Evolutionary conservation across 305 asterid species (phyloP), one percentile per base, ranked within the genome.

Genomic region (Stenogyne calaminthoides): DNA sequence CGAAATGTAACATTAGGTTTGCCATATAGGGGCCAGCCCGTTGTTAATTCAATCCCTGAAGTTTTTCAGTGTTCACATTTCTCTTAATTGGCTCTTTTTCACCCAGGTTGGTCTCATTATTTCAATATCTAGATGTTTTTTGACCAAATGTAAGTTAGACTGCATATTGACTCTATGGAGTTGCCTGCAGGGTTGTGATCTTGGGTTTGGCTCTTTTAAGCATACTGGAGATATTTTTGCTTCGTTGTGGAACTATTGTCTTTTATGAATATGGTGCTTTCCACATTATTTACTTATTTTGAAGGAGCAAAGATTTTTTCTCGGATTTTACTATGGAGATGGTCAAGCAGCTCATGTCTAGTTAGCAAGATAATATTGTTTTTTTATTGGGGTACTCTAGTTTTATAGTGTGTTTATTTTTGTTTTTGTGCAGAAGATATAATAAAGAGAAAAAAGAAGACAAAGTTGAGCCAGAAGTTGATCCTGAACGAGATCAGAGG

Each of bases 401-500:
- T 69, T 7, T 74, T 78, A 69, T 60, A 64, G 69, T 34, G 42
- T 56, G 56, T 70, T 36, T 64, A 25, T 59, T 61, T 55, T 79
- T 39, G 46, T 52, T 52, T 14, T 73, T 62, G 27, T 73, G 82
- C 89, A 88, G 96, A 81, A 82, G 82, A 80, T 64, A 83, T 83
- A 46, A 46, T 46, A 86, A 84, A 78, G 92, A 84, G 63, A 85
- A 88, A 73, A 88, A 82, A 78, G 93, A 90, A 76, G 90, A 83
- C 0, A 84, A 54, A 47, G 87, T 52, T 54, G 85, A 87, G 78
- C 84, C 88, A 42, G 85, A 82, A 80, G 88, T 87, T 64, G 94
- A 88, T 77, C 92, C 94, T 34, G 94, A 90, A 71, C 82, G 91
- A 74, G 91, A 88, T 69, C 94, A 85, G 82, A 79, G 91, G 73